A percentile compares a stretch with the other conserved stretches of the same genome.
Conservation (phyloP, 2,329 filamentous ascomycete species). For the Fusarium sp. region DNA sequence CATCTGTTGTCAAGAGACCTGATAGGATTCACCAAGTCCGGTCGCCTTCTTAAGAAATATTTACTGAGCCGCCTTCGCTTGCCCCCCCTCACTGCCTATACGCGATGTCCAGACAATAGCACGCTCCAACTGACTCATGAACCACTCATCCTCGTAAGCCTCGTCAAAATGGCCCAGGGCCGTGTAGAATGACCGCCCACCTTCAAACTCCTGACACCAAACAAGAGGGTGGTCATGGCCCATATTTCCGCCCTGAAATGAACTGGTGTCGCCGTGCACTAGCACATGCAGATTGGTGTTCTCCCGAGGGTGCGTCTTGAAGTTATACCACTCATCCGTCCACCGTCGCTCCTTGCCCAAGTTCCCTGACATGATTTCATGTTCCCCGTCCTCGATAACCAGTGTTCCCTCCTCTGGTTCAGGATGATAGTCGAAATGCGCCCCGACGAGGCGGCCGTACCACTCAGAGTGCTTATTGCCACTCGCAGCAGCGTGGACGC, state of each 20-base stretch:
- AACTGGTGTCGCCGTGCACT: background rate
- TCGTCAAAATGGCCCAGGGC: constrained; percentile 32
- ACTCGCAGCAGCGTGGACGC: constrained; percentile 23
- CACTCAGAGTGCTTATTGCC: background rate
- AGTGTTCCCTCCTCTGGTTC: constrained; percentile 25
- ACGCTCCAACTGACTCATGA: constrained; percentile 11
- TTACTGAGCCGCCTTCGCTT: no score
- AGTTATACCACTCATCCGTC: constrained; percentile 31
- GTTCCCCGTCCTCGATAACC: background rate
- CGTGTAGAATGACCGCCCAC: constrained; percentile 26
- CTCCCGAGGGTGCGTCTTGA: constrained; percentile 7
- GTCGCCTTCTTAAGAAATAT: no score
- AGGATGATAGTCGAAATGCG: constrained; percentile 18
- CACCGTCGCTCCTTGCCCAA: background rate
- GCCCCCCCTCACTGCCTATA: background rate
- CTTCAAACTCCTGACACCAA: constrained; percentile 18
- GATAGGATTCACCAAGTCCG: no score
- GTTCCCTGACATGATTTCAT: constrained; percentile 10
- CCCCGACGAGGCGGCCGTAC: constrained; percentile 24
- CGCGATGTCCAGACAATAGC: constrained; percentile 10
- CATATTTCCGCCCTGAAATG: background rate
- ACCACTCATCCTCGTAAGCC: constrained; percentile 20
- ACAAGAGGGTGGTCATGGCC: background rate
- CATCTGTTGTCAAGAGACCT: no score
- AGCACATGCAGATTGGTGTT: background rate